Conservation (phyloP, 495 filamentous ascomycete species). For the Penicillium paradoxum region DNA sequence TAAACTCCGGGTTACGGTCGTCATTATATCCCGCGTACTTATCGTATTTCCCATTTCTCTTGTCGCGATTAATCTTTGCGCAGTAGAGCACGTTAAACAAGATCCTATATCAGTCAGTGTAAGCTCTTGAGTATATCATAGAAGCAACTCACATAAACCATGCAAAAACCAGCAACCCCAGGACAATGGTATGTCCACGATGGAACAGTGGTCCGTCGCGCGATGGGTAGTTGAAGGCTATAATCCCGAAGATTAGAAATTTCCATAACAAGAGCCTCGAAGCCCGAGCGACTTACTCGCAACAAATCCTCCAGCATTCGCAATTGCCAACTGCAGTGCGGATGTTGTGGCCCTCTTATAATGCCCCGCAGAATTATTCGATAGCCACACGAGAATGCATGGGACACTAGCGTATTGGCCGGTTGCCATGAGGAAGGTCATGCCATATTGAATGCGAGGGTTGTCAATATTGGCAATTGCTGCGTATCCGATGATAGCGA, state of each 20-base stretch:
- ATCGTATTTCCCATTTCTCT: slow-evolving; percentile 57
- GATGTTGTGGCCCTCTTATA: slow-evolving; percentile 57
- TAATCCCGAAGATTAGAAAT: not conserved
- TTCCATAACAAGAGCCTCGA: not conserved
- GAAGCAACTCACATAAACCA: slow-evolving; percentile 58
- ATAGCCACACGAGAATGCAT: slow-evolving; percentile 53
- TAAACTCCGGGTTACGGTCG: slow-evolving; percentile 63
- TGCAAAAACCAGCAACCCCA: slow-evolving; percentile 52
- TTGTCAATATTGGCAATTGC: slow-evolving; percentile 42
- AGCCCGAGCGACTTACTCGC: slow-evolving; percentile 41
- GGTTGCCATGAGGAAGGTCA: slow-evolving; percentile 50
- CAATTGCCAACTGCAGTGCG: slow-evolving; percentile 51
- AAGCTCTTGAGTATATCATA: not conserved
- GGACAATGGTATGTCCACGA: slow-evolving; percentile 55
- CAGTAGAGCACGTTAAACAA: slow-evolving; percentile 61
- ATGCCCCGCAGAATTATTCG: slow-evolving; percentile 55
- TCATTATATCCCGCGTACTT: slow-evolving; percentile 54
- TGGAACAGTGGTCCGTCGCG: slow-evolving; percentile 43
- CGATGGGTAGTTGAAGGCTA: slow-evolving; percentile 56
- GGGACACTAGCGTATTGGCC: slow-evolving; percentile 49
- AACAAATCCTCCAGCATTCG: slow-evolving; percentile 54
- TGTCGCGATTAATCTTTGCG: slow-evolving; percentile 61
- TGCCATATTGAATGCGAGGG: slow-evolving; percentile 46
- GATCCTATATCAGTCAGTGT: slow-evolving; percentile 37
- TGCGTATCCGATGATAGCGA: slow-evolving; percentile 47